Percentiles rank a stretch among this genome's conserved stretches.
These are phyloP conservation scores for Lolium rigidum DNA, from an alignment of 176 grass and related monocot species.

Conservation along the genomic window DNA sequence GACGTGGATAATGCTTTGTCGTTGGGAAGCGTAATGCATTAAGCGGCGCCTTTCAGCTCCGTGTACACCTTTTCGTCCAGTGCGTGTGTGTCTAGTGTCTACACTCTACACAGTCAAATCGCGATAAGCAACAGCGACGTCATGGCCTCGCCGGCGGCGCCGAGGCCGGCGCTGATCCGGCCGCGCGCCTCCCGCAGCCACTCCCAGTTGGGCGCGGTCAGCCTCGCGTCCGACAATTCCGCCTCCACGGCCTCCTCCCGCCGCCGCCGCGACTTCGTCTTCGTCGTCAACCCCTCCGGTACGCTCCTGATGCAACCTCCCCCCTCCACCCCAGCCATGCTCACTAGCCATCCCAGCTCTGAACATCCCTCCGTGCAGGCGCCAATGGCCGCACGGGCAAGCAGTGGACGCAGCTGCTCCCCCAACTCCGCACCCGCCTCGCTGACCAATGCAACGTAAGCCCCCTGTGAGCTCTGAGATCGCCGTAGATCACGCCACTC, in stretches of 20 bases:
- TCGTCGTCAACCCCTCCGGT: constrained; percentile 94
- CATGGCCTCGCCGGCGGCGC: constrained; percentile 46
- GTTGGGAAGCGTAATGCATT: background rate
- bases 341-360: background rate
- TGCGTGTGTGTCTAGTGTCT: too few species aligned
- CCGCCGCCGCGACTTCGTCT: constrained; percentile 70
- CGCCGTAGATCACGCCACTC: background rate
- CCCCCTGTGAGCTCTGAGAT: constrained; percentile 6
- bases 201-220: constrained; percentile 36
- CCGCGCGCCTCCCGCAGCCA: constrained; percentile 36
- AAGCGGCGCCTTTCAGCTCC: background rate
- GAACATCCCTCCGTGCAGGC: constrained; percentile 49
- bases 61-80: background rate
- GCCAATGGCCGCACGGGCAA: constrained; percentile 90
- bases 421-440: constrained; percentile 77
- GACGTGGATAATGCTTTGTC: background rate
- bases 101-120: background rate
- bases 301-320: background rate
- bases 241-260: constrained; percentile 36
- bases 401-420: constrained; percentile 94
- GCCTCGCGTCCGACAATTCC: constrained; percentile 45
- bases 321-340: background rate
- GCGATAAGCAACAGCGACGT: constrained; percentile 38
- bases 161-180: constrained; percentile 41
- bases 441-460: constrained; percentile 84